Evolutionary conservation across 768 basidiomycete species (phyloP).

Genomic region (Trametes punicea): DNA sequence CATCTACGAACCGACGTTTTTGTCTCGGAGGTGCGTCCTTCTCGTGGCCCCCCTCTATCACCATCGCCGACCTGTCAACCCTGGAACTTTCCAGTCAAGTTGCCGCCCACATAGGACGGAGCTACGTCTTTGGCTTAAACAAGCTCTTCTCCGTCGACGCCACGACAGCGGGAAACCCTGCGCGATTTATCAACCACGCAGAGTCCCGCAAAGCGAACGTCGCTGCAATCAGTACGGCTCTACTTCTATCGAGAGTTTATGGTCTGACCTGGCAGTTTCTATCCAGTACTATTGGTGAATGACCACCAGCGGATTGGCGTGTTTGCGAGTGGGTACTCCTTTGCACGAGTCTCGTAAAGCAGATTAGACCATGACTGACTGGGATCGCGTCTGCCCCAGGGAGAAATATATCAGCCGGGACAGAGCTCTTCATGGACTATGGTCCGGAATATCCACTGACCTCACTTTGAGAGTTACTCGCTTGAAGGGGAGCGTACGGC

Average conservation of each 20-base stretch:
- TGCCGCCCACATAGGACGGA: conserved; percentile 47
- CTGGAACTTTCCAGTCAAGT: conserved; percentile 33
- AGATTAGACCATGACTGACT: background rate
- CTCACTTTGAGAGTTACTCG: no score
- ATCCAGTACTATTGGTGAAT: conserved; percentile 59
- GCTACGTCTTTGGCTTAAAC: conserved; percentile 62
- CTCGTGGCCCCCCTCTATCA: background rate
- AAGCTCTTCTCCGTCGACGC: conserved; percentile 48
- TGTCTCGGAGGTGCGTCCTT: conserved; percentile 50
- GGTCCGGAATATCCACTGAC: conserved; percentile 50
- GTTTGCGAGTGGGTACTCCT: conserved; percentile 45
- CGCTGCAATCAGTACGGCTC: conserved; percentile 39
- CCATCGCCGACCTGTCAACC: background rate
- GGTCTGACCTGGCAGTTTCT: background rate
- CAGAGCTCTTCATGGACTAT: conserved; percentile 58
- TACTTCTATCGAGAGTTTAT: background rate
- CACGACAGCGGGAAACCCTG: conserved; percentile 52
- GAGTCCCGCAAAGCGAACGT: conserved; percentile 39
- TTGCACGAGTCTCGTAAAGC: background rate
- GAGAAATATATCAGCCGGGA: conserved; percentile 41
- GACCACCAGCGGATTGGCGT: conserved; percentile 68
- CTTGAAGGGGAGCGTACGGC: no score
- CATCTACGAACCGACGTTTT: conserved; percentile 45
- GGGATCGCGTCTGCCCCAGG: background rate
- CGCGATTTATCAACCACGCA: conserved; percentile 70